A percentile compares a stretch with the other conserved stretches of the same genome.
Conservation (phyloP, 208 protist species). For the Tetramitus jugosus region DNA sequence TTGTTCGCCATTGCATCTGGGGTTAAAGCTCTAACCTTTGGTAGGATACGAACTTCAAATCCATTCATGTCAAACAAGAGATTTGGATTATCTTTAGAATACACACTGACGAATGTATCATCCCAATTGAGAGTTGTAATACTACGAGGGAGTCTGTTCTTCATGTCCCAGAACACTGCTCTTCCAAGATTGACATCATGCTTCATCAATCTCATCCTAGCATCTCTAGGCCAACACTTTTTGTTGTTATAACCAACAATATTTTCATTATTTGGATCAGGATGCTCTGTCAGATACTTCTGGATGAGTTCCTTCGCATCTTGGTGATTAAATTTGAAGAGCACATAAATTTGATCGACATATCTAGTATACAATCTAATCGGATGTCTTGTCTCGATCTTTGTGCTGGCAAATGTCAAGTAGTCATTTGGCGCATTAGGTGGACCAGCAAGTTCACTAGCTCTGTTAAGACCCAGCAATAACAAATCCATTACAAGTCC, state of each 20-base stretch:
- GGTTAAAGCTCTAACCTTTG: constrained; percentile 74
- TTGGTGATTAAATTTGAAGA: constrained; percentile 93
- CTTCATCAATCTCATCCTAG: constrained; percentile 98
- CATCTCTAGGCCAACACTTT: constrained; percentile 98
- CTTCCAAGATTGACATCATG: constrained; percentile 99
- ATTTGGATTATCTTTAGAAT: constrained; percentile 99
- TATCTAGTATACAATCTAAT: constrained; percentile 97
- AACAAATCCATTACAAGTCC: constrained; percentile 98
- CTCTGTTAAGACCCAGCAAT: constrained; percentile 93
- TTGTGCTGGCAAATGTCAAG: constrained; percentile 84
- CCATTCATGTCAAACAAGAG: constrained; percentile 98
- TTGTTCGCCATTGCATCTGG: constrained; percentile 77
- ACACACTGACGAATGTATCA: constrained; percentile 97
- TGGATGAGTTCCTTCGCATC: constrained; percentile 97
- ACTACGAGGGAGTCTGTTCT: constrained; percentile 93
- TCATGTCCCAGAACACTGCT: constrained; percentile 98
- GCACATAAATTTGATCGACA: constrained; percentile 91
- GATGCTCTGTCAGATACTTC: constrained; percentile 94
- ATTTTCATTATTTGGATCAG: constrained; percentile 99
- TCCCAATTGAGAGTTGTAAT: constrained; percentile 93
- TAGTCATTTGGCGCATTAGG: constrained; percentile 95
- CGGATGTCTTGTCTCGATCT: constrained; percentile 90
- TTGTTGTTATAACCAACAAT: constrained; percentile 99
- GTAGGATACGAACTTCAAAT: constrained; percentile 92
- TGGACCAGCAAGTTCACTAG: constrained; percentile 95